phyloP scores from a whole-genome alignment of 2,329 filamentous ascomycete genomes.

The Botrytis galanthina region DNA sequence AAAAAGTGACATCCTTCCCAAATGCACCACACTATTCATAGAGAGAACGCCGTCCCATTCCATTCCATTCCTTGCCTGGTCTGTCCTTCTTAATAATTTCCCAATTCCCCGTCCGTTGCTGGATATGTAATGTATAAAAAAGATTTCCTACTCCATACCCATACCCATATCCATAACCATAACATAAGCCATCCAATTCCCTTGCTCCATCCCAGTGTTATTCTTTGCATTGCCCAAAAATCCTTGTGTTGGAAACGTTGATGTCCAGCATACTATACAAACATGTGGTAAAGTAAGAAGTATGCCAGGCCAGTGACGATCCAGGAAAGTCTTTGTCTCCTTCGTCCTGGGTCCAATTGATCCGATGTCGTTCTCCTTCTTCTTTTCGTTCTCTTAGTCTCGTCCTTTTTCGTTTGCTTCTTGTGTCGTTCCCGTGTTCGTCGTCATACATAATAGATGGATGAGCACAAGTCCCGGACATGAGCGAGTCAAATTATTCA shows the following conservation, averaged over 20 bases:
- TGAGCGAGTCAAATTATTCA: not conserved
- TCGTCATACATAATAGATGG: conserved; percentile 8
- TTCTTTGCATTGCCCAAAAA: conserved; percentile 1
- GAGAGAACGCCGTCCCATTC: conserved; percentile 6
- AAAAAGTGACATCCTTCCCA: not conserved
- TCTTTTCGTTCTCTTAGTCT: not conserved
- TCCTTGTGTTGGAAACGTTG: not conserved
- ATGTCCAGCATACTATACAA: conserved; percentile 7
- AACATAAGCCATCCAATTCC: conserved; percentile 1
- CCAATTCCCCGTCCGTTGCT: conserved; percentile 14
- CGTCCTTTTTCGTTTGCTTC: not conserved
- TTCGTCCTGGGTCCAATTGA: not conserved
- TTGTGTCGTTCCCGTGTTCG: not conserved
- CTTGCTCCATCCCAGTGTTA: conserved; percentile 4
- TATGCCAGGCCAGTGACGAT: not conserved
- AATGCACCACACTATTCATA: not conserved
- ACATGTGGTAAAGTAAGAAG: not conserved
- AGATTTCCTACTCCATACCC: conserved; percentile 11
- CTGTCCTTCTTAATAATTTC: not conserved
- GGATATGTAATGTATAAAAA: conserved; percentile 18
- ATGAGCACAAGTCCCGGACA: not conserved
- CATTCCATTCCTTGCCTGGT: conserved; percentile 9
- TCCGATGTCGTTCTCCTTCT: not conserved
- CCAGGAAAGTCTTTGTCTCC: not conserved
- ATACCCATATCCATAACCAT: not conserved